These are phyloP conservation scores for Gelatoporia subvermispora DNA, from an alignment of 768 basidiomycete genomes.

Conservation along the genomic window DNA sequence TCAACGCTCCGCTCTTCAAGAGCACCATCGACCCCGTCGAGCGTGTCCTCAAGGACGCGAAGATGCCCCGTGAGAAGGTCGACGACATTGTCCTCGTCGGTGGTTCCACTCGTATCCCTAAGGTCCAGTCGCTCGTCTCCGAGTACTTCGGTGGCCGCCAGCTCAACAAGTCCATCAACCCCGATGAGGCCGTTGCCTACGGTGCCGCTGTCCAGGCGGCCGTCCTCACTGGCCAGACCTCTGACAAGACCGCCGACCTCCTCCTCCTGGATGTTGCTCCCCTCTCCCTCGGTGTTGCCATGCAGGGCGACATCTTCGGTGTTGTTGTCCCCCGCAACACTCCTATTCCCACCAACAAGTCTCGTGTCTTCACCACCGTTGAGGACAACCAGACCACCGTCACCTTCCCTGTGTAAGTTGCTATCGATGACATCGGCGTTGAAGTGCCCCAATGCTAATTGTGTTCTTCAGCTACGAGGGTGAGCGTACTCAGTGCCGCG, in stretches of 20 bases:
- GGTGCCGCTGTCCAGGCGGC: constrained; percentile 99
- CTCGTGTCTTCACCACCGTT: constrained; percentile 97
- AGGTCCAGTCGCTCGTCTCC: constrained; percentile 96
- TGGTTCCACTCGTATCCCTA: constrained; percentile 99
- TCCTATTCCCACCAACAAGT: constrained; percentile 99
- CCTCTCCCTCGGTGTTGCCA: constrained; percentile 98
- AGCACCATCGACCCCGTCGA: constrained; percentile 98
- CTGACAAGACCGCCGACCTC: constrained; percentile 97
- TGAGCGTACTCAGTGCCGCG: constrained; percentile 98
- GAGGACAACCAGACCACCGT: constrained; percentile 99
- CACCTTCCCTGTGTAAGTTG: constrained; percentile 92
- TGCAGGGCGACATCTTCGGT: constrained; percentile 99
- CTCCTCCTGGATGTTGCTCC: constrained; percentile 98
- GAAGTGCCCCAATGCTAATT: not conserved
- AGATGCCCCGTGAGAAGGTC: constrained; percentile 95
- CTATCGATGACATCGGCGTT: not conserved
- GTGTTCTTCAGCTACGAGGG: constrained; percentile 76
- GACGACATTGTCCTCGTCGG: constrained; percentile 99
- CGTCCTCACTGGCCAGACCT: constrained; percentile 96
- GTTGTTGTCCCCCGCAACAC: constrained; percentile 99
- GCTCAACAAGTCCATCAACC: constrained; percentile 99
- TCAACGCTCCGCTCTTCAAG: constrained; percentile 93
- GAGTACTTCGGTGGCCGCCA: constrained; percentile 98
- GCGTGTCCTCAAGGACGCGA: constrained; percentile 98
- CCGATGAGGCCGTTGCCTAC: constrained; percentile 99